Conservation (phyloP, 495 filamentous ascomycete genomes). For the Usnea hakonensis region DNA sequence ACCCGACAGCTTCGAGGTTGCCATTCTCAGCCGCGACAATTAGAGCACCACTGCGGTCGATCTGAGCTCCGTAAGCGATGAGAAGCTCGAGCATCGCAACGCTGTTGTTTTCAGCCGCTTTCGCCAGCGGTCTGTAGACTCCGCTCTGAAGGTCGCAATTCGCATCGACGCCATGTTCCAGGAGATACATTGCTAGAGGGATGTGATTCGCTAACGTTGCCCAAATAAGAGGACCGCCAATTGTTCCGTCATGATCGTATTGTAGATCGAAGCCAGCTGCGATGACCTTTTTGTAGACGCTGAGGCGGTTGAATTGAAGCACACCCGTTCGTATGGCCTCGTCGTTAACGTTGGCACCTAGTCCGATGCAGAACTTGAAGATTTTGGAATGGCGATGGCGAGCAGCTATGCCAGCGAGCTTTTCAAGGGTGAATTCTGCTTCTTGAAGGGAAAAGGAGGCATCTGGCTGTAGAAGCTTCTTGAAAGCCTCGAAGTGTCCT, state of each 20-base stretch:
- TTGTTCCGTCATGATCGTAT: neutral
- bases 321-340: neutral
- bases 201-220: neutral
- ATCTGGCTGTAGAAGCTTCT: neutral
- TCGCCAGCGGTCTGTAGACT: neutral
- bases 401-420: neutral
- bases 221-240: neutral
- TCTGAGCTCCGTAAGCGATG: neutral
- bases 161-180: neutral
- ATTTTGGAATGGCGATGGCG: neutral
- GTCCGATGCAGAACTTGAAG: neutral
- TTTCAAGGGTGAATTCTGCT: neutral
- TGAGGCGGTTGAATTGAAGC: neutral
- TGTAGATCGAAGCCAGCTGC: neutral
- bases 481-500: neutral
- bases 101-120: neutral
- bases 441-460: neutral
- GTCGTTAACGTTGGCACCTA: neutral
- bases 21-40: slow-evolving; percentile 1
- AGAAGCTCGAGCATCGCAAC: neutral
- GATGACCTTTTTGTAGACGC: neutral
- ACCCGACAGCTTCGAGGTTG: neutral
- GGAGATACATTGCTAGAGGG: neutral
- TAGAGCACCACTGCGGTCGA: neutral
- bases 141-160: neutral